These are phyloP conservation scores for Umbelopsis ramanniana DNA, from an alignment of 192 early-diverging fungal species.

Conservation along the genomic window DNA sequence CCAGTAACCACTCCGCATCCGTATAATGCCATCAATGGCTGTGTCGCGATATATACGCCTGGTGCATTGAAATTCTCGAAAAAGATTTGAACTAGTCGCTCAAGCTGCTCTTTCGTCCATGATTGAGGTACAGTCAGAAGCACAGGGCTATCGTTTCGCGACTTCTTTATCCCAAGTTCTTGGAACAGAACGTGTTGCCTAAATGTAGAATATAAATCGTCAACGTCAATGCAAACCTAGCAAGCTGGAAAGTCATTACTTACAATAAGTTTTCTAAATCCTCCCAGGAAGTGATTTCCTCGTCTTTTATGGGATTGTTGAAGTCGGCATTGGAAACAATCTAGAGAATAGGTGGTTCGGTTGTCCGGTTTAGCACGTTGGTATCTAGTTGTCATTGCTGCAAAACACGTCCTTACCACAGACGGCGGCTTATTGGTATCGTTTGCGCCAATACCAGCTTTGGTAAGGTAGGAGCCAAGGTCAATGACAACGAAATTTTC, in stretches of 20 bases:
- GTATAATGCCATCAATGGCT: conserved; percentile 82
- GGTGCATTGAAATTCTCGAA: conserved; percentile 94
- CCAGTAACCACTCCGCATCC: conserved; percentile 79
- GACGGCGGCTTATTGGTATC: conserved; percentile 78
- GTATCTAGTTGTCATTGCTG: neutral
- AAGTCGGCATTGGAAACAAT: conserved; percentile 28
- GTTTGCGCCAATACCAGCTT: conserved; percentile 71
- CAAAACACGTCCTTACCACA: conserved; percentile 53
- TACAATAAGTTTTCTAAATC: conserved; percentile 74
- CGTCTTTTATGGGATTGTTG: conserved; percentile 59
- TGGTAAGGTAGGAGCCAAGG: conserved; percentile 78
- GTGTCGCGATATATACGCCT: conserved; percentile 78
- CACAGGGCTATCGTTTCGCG: conserved; percentile 76
- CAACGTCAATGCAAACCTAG: neutral
- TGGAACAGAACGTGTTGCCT: conserved; percentile 80
- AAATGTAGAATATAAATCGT: neutral
- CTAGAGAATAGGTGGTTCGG: conserved; percentile 11
- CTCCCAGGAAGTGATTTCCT: conserved; percentile 73
- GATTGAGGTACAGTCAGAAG: conserved; percentile 78
- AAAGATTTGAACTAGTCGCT: conserved; percentile 82
- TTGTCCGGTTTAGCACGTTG: conserved; percentile 12
- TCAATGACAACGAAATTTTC: conserved; percentile 88
- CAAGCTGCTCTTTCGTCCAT: conserved; percentile 83
- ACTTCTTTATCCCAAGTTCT: conserved; percentile 76
- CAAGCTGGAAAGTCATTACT: neutral